Conservation (phyloP, 2,329 filamentous ascomycete genomes). For the Pseudogymnoascus sp. region DNA sequence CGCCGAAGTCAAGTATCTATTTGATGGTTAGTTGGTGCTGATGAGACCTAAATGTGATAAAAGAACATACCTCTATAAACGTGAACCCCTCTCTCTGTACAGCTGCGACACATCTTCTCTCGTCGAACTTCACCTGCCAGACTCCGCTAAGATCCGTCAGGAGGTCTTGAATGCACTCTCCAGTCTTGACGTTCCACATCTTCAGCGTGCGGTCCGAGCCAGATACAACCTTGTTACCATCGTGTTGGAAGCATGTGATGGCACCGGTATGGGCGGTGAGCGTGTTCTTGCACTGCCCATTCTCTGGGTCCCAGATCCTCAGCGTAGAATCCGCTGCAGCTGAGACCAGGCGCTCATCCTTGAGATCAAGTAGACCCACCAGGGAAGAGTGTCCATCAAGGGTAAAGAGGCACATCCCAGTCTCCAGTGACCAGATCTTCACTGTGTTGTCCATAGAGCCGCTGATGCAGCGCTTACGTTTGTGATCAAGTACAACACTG, state of each 20-base stretch:
- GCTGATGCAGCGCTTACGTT: slow-evolving; percentile 90
- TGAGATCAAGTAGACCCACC: slow-evolving; percentile 83
- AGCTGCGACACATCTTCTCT: slow-evolving; percentile 87
- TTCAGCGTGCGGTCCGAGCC: slow-evolving; percentile 93
- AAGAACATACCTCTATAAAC: slow-evolving; percentile 76
- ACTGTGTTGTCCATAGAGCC: slow-evolving; percentile 98
- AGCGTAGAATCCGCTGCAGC: slow-evolving; percentile 93
- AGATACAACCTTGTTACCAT: slow-evolving; percentile 91
- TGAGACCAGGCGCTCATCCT: slow-evolving; percentile 83
- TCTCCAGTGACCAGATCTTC: slow-evolving; percentile 93
- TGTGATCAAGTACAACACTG: slow-evolving; percentile 87
- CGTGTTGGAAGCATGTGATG: slow-evolving; percentile 98
- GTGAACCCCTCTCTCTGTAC: slow-evolving; percentile 89
- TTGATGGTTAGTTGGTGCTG: slow-evolving; percentile 25
- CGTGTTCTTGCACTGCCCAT: slow-evolving; percentile 79
- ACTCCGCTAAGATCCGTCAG: slow-evolving; percentile 92
- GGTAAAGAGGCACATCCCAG: slow-evolving; percentile 75
- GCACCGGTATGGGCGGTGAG: slow-evolving; percentile 91
- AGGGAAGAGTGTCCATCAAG: slow-evolving; percentile 89
- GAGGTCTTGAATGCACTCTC: slow-evolving; percentile 86
- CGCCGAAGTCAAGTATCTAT: slow-evolving; percentile 95
- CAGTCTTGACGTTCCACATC: slow-evolving; percentile 95
- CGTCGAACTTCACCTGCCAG: slow-evolving; percentile 98
- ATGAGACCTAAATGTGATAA: background rate
- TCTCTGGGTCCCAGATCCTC: slow-evolving; percentile 94